Percentiles rank a stretch among this genome's conserved stretches.
Evolutionary conservation across 768 basidiomycete genomes (phyloP).

Genomic region (Lyophyllum semitale): DNA sequence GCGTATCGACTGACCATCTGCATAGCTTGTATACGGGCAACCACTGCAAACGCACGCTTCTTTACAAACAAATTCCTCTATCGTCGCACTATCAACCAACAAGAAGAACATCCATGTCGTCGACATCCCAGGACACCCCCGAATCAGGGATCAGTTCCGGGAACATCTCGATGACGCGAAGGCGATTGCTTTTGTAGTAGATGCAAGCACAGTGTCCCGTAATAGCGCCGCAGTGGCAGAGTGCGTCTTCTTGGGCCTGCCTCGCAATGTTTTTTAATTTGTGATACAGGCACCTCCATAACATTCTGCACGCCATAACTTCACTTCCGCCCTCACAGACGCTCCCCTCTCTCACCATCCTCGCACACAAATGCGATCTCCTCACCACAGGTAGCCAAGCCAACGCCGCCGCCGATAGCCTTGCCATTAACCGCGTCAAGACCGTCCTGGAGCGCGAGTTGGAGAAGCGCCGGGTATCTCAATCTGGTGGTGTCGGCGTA

Average conservation of each 20-base stretch:
- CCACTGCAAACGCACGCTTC: conserved; percentile 74
- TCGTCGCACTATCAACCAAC: conserved; percentile 41
- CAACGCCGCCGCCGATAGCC: conserved; percentile 33
- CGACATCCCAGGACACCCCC: conserved; percentile 86
- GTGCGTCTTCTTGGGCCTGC: conserved; percentile 45
- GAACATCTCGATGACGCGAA: conserved; percentile 66
- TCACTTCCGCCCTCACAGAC: conserved; percentile 72
- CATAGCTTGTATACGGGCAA: conserved; percentile 66
- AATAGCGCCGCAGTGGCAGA: conserved; percentile 78
- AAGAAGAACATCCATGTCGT: conserved; percentile 55
- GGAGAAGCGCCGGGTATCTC: conserved; percentile 70
- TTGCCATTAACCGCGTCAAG: conserved; percentile 71
- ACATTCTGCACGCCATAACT: conserved; percentile 66
- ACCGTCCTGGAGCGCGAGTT: conserved; percentile 83
- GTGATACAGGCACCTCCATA: conserved; percentile 66
- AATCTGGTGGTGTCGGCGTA: conserved; percentile 65
- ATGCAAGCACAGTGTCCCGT: conserved; percentile 75
- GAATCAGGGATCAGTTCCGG: conserved; percentile 71
- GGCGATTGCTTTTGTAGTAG: conserved; percentile 76
- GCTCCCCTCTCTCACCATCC: conserved; percentile 61
- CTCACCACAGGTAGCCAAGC: conserved; percentile 51
- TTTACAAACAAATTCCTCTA: conserved; percentile 67
- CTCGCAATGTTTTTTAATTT: background rate
- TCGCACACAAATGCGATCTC: conserved; percentile 79
- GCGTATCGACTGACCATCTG: conserved; percentile 3